Percentiles rank a stretch among this genome's conserved stretches.
phyloP scores from a whole-genome alignment of 352 stramenopile genomes.

The Pelagophyceae sp. region DNA sequence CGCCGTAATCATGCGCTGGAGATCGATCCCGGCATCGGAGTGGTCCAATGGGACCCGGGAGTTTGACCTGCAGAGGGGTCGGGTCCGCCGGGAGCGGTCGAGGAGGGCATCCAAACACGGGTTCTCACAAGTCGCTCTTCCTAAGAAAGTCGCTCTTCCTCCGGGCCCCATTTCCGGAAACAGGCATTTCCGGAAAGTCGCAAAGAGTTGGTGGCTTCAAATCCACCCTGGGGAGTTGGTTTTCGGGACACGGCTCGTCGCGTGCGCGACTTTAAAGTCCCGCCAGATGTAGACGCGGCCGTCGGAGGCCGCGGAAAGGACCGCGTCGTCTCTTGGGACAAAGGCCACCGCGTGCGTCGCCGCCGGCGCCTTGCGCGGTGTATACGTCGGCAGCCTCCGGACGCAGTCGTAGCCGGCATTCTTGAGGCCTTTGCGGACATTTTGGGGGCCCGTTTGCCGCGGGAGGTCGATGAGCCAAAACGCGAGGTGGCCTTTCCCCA shows the following conservation, averaged over 20 bases:
- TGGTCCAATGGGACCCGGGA: too few relatives aligned
- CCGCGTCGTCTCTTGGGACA: constrained; percentile 19
- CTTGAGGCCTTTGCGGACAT: constrained; percentile 17
- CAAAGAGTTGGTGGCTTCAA: constrained; percentile 5
- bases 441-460: constrained; percentile 13
- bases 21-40: too few relatives aligned
- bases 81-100: too few relatives aligned
- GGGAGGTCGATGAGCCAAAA: constrained; percentile 21
- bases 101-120: too few relatives aligned
- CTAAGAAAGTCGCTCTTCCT: too few relatives aligned
- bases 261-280: constrained; percentile 15
- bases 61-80: too few relatives aligned
- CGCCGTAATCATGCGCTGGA: too few relatives aligned
- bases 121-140: too few relatives aligned
- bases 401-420: background rate
- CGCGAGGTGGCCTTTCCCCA: constrained; percentile 7
- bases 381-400: constrained; percentile 1
- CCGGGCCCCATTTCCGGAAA: too few relatives aligned
- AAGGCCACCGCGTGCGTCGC: constrained; percentile 18
- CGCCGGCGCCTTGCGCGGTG: background rate
- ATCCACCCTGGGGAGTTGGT: constrained; percentile 4
- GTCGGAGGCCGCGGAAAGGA: background rate
- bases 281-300: constrained; percentile 21
- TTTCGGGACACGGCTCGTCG: too few relatives aligned
- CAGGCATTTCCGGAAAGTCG: too few relatives aligned